phyloP scores from a whole-genome alignment of 768 basidiomycete species.

The Holtermanniella nyarrowii region DNA sequence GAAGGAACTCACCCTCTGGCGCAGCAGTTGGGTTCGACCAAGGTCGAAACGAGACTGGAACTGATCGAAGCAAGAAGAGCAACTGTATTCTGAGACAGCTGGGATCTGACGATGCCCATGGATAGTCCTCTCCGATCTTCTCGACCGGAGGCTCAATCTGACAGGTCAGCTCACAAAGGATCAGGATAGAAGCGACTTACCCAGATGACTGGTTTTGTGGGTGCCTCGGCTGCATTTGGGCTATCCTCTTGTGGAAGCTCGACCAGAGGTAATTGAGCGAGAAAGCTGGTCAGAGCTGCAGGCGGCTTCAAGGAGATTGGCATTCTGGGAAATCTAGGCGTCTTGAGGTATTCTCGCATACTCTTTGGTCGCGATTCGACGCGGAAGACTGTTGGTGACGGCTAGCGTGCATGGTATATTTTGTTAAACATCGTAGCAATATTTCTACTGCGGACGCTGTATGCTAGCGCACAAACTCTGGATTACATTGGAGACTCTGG shows the following conservation, averaged over 20 bases:
- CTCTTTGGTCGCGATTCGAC: too few relatives aligned
- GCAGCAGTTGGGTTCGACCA: slow-evolving; percentile 21
- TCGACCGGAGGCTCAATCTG: slow-evolving; percentile 6
- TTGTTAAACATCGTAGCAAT: too few relatives aligned
- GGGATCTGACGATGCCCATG: slow-evolving; percentile 25
- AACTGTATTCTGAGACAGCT: slow-evolving; percentile 24
- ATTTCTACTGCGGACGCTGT: too few relatives aligned
- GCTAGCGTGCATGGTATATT: too few relatives aligned
- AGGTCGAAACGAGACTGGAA: slow-evolving; percentile 15
- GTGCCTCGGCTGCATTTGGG: neutral
- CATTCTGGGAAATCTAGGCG: too few relatives aligned
- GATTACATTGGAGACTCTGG: too few relatives aligned
- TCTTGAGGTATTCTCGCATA: too few relatives aligned
- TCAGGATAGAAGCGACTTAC: neutral
- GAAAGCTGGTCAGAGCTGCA: too few relatives aligned
- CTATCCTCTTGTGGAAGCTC: neutral
- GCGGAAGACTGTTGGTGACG: too few relatives aligned
- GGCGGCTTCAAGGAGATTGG: too few relatives aligned
- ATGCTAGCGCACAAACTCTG: too few relatives aligned
- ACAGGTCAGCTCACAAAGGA: slow-evolving; percentile 12
- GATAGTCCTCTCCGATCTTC: slow-evolving; percentile 7
- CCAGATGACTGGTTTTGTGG: neutral
- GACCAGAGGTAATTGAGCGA: neutral
- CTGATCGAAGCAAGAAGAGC: slow-evolving; percentile 21
- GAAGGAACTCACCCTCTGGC: slow-evolving; percentile 3